Conservation (phyloP, 208 protist species). For the Acanthamoeba polyphaga region DNA sequence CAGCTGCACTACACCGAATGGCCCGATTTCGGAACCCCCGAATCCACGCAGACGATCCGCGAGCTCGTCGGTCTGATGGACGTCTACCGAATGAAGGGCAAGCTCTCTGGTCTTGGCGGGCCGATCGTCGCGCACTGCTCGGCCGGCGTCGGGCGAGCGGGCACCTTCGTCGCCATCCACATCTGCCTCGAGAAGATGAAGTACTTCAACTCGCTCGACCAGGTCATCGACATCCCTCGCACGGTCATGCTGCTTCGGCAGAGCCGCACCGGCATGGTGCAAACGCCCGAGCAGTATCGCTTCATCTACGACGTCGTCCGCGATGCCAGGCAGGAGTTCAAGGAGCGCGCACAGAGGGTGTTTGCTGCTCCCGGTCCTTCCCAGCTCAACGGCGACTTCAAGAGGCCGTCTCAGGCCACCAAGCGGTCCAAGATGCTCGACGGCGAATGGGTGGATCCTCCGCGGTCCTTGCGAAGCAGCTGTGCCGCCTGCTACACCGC, state of each 20-base stretch:
- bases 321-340: conserved; percentile 52
- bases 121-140: conserved; percentile 70
- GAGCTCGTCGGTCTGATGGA: conserved; percentile 68
- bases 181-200: conserved; percentile 58
- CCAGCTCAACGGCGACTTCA: conserved; percentile 17
- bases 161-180: conserved; percentile 73
- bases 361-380: conserved; percentile 24
- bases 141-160: conserved; percentile 67
- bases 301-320: conserved; percentile 68
- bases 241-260: conserved; percentile 61
- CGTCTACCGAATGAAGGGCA: conserved; percentile 66
- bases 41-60: conserved; percentile 45
- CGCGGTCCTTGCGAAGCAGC: conserved; percentile 42
- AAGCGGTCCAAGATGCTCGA: conserved; percentile 53
- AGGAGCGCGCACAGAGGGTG: conserved; percentile 40
- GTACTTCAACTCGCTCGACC: conserved; percentile 72
- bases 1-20: conserved; percentile 77
- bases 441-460: background rate
- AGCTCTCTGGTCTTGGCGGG: background rate
- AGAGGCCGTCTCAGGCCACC: background rate
- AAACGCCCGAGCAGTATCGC: conserved; percentile 72
- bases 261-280: conserved; percentile 68
- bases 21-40: conserved; percentile 68
- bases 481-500: conserved; percentile 35
- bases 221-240: conserved; percentile 59